Base-by-base conservation (phyloP, 106 monocot species). In the Phalaenopsis aphrodite region DNA sequence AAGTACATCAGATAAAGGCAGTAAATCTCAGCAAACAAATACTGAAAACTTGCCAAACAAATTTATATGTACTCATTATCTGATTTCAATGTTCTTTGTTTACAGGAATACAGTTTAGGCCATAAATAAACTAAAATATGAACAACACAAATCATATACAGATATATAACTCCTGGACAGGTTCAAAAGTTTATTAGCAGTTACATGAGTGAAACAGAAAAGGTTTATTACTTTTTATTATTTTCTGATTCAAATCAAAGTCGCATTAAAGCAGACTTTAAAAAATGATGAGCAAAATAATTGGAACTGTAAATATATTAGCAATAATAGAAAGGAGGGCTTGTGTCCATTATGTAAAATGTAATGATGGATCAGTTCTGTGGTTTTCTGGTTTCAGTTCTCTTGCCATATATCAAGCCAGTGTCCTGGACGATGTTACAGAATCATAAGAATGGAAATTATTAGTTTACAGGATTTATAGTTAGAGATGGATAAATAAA, bases 381-480 rank as follows among this genome's bases (percentile, higher is more conserved):
- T 37, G 83, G 78, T 37, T 84, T 79, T 77, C 86, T 86, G 45
- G 82, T 55, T 42, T 82, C 83, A 17, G 48, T 80, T 79, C 73
- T 94, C 80, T 96, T 91, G 52, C 94, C 92, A 79, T 98, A 94
- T 88, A 91, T 89, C 81, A 98, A 80, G 24, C 97, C 94, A 42
- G 87, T 94, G 41, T 92, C 94, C 92, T 88, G 78, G 18, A 43
- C 64, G 76, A 61, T 61, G 21, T n/a, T 61, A 61, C 21, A 61
- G 61, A 61, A 61, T 5, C 21, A 42, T 1, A 42, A 24, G 23
- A 17, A 57, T 30, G 37, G 9, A 21, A 49, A 36, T 17, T 5
- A n/a, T 68, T 67, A 43, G 11, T 61, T 47, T 30, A 42, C 36
- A 48, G 8, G 42, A 74, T 74, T 45, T 19, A 45, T 18, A 42